A percentile compares a stretch with the other conserved stretches of the same genome.
Conservation (phyloP, 345 rosid species). For the Hibiscus trionum region DNA sequence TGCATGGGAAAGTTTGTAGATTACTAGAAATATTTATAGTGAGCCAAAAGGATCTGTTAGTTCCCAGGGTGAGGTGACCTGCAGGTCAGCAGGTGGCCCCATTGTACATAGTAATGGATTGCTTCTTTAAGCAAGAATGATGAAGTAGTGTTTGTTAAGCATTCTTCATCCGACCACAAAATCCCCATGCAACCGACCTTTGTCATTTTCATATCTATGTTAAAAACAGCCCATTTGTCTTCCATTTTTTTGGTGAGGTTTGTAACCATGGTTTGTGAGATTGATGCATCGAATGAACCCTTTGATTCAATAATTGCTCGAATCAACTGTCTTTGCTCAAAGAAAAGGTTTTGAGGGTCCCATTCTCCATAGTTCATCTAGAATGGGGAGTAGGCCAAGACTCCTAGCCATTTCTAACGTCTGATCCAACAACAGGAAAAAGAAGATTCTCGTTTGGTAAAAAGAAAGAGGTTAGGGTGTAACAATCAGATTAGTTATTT, state of each 20-base stretch:
- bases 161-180: neutral
- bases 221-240: neutral
- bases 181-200: neutral
- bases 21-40: neutral
- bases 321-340: neutral
- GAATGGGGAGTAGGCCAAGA: neutral
- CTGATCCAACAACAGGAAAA: neutral
- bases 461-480: neutral
- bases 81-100: neutral
- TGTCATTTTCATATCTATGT: neutral
- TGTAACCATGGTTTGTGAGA: neutral
- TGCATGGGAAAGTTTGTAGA: neutral
- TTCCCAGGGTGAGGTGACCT: neutral
- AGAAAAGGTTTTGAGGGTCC: neutral
- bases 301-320: neutral
- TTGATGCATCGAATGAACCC: neutral
- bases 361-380: neutral
- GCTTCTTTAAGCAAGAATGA: neutral
- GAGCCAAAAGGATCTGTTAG: neutral
- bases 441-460: neutral
- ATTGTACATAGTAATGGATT: neutral
- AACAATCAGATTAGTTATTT: constrained; percentile 8
- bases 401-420: neutral
- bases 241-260: neutral
- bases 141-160: constrained; percentile 1